Percentiles rank a stretch among this genome's conserved stretches.
Conservation (phyloP, 768 basidiomycete genomes). For the Gyrodon lividus region DNA sequence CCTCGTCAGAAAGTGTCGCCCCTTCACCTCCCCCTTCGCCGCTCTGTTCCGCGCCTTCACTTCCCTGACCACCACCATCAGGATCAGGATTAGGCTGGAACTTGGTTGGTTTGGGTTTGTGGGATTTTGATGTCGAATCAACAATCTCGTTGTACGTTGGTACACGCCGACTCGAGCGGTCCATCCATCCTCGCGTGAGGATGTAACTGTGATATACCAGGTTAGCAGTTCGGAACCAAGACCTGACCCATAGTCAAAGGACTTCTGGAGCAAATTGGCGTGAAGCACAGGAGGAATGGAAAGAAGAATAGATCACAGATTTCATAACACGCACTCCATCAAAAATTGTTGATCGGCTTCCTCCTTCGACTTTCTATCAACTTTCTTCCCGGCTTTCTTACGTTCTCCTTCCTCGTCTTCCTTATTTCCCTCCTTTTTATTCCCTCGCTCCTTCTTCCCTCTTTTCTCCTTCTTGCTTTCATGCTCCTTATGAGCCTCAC, state of each 20-base stretch:
- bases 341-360: constrained; percentile 85
- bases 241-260: not conserved
- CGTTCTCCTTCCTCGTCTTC: constrained; percentile 16
- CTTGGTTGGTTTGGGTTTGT: constrained; percentile 20
- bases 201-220: constrained; percentile 68
- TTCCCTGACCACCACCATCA: not conserved
- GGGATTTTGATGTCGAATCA: constrained; percentile 31
- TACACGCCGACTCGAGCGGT: constrained; percentile 65
- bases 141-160: constrained; percentile 88
- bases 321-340: constrained; percentile 63
- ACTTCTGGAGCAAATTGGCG: not conserved
- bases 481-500: constrained; percentile 26
- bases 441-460: constrained; percentile 32
- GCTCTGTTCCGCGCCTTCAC: constrained; percentile 10
- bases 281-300: not conserved
- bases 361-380: constrained; percentile 42
- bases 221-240: not conserved
- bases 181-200: constrained; percentile 96
- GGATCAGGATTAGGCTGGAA: constrained; percentile 17
- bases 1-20: constrained; percentile 51
- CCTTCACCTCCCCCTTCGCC: constrained; percentile 29
- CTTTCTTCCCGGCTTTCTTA: constrained; percentile 21
- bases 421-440: constrained; percentile 30
- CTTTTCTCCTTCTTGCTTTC: constrained; percentile 36
- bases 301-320: not conserved